phyloP scores from a whole-genome alignment of 257 asterid species.

The Rubia yunnanensis region DNA sequence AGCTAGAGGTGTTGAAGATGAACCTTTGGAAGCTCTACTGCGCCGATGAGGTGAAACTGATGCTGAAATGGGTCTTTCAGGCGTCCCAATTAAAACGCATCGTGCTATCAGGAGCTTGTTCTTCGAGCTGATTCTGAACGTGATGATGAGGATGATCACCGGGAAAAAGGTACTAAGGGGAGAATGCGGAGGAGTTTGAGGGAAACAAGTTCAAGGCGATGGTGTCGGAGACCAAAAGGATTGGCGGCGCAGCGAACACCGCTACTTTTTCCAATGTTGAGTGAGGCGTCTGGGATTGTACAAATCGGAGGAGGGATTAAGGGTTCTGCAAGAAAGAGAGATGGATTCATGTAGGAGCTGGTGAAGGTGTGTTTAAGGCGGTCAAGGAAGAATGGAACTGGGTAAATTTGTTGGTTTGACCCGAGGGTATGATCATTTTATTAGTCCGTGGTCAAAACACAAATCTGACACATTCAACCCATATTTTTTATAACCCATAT shows the following conservation, averaged over 20 bases:
- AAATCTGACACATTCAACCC: no score
- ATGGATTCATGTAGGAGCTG: conserved; percentile 11
- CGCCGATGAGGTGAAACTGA: conserved; percentile 35
- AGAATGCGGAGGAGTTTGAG: conserved; percentile 12
- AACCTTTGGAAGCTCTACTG: no score
- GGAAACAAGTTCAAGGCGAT: conserved; percentile 14
- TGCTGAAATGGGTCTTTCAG: conserved; percentile 27
- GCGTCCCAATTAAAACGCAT: no score
- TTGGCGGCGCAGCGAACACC: conserved; percentile 6
- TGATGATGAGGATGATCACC: conserved; percentile 31
- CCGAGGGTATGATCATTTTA: no score
- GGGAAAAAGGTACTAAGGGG: conserved; percentile 25
- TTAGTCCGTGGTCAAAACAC: no score
- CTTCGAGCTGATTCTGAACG: conserved; percentile 27
- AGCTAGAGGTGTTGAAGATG: no score
- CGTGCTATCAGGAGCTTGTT: no score
- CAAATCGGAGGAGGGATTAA: conserved; percentile 12
- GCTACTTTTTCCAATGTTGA: conserved; percentile 21
- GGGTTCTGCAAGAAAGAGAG: conserved; percentile 6
- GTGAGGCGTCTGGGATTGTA: conserved; percentile 17
- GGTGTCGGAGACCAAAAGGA: conserved; percentile 11
- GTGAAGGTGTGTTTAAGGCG: no score
- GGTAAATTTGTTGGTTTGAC: no score
- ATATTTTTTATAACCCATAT: no score
- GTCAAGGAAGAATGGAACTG: no score